Evolutionary conservation across 176 grass and related monocot genomes (phyloP).

Genomic region (Eleusine coracana): DNA sequence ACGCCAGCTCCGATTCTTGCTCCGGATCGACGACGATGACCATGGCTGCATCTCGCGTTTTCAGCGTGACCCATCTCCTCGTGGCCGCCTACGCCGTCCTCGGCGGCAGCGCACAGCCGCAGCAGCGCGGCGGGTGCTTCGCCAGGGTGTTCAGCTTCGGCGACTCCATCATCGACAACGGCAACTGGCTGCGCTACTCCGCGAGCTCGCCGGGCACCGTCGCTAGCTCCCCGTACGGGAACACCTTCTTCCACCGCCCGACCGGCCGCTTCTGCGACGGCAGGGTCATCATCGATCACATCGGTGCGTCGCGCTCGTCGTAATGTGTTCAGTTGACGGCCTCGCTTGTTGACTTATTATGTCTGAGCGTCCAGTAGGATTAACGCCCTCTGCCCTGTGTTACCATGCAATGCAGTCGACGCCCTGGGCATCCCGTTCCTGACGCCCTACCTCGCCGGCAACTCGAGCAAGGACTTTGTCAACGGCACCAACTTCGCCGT

Average conservation of each 20-base stretch:
- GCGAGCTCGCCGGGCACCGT: slow-evolving; percentile 26
- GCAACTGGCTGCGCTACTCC: slow-evolving; percentile 53
- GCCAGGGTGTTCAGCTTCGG: slow-evolving; percentile 64
- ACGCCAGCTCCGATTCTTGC: background rate
- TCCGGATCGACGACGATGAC: background rate
- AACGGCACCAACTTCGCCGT: slow-evolving; percentile 68
- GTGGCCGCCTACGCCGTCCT: background rate
- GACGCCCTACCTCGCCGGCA: slow-evolving; percentile 65
- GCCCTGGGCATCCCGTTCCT: slow-evolving; percentile 49
- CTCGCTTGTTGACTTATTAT: background rate
- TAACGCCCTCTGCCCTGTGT: no score
- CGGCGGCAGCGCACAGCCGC: background rate
- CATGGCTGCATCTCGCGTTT: background rate
- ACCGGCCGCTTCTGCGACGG: slow-evolving; percentile 64
- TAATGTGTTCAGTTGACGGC: no score
- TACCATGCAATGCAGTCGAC: slow-evolving; percentile 28
- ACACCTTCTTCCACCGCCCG: slow-evolving; percentile 64
- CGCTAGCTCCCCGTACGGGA: slow-evolving; percentile 46
- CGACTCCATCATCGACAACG: slow-evolving; percentile 64
- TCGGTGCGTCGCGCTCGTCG: slow-evolving; percentile 22
- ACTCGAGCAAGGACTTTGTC: slow-evolving; percentile 35
- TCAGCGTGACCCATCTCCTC: background rate
- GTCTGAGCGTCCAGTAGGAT: no score
- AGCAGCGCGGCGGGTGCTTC: slow-evolving; percentile 45
- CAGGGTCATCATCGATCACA: slow-evolving; percentile 55